Evolutionary conservation across 495 filamentous ascomycete genomes (phyloP).

Genomic region (Chaetomium tenue): DNA sequence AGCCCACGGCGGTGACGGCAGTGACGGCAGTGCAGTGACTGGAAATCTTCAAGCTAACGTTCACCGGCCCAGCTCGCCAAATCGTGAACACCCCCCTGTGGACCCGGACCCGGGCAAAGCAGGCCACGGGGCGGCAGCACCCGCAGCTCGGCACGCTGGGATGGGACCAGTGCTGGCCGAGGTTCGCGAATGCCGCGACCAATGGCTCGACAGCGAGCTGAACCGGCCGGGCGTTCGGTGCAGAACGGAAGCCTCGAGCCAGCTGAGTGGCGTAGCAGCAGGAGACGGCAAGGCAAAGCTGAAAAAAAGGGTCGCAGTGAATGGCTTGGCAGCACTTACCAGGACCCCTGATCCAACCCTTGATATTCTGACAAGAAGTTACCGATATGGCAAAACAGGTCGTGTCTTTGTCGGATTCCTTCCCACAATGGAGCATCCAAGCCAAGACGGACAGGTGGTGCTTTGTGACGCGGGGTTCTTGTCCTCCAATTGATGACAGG

Average conservation of each 20-base stretch:
- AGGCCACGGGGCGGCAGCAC: slow-evolving; percentile 1
- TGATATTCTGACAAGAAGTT: too few species aligned
- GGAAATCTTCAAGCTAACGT: not conserved
- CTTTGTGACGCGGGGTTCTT: not conserved
- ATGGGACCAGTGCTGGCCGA: slow-evolving; percentile 1
- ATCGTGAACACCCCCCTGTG: not conserved
- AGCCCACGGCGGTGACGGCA: not conserved
- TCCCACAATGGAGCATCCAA: too few species aligned
- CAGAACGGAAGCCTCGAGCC: not conserved
- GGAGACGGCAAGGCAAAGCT: slow-evolving; percentile 8
- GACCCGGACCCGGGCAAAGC: not conserved
- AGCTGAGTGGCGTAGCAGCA: not conserved
- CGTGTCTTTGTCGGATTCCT: not conserved
- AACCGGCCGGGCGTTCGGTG: not conserved
- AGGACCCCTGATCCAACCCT: not conserved
- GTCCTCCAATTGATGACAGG: not conserved
- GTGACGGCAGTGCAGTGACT: slow-evolving; percentile 2
- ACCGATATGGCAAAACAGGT: not conserved
- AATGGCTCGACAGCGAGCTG: not conserved
- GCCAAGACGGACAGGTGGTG: not conserved
- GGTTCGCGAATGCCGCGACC: not conserved
- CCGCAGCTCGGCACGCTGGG: not conserved
- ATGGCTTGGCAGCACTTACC: slow-evolving; percentile 14
- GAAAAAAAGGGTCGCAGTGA: slow-evolving; percentile 16
- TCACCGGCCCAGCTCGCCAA: not conserved